Evolutionary conservation across 768 basidiomycete genomes (phyloP).

Genomic region (Hygrophorus russula): DNA sequence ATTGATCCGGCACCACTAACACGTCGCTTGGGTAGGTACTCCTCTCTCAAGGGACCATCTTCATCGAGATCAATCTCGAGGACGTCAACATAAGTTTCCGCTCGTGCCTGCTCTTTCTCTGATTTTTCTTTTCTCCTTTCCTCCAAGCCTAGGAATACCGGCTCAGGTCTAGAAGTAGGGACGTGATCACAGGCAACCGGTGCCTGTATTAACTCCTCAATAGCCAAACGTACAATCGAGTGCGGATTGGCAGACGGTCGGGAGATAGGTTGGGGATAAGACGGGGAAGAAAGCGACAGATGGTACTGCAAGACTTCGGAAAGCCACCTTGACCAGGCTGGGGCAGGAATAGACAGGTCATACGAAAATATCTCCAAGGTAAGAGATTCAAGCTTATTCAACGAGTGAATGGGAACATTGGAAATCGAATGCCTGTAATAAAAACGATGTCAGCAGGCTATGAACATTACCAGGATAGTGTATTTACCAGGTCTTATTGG

Average conservation of each 20-base stretch:
- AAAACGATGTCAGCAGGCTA: conserved; percentile 7
- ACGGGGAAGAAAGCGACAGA: conserved; percentile 43
- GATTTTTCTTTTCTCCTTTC: conserved; percentile 45
- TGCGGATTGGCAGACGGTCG: conserved; percentile 66
- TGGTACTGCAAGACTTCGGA: conserved; percentile 55
- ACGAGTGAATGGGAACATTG: conserved; percentile 53
- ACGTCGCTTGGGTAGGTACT: conserved; percentile 68
- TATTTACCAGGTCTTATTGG: conserved; percentile 77
- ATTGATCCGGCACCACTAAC: conserved; percentile 23
- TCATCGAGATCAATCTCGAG: conserved; percentile 74
- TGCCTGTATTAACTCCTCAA: conserved; percentile 58
- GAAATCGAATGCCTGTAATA: conserved; percentile 72
- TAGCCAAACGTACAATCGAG: conserved; percentile 52
- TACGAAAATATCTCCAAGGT: conserved; percentile 61
- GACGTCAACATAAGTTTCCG: conserved; percentile 27
- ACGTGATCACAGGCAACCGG: conserved; percentile 21
- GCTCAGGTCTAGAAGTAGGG: conserved; percentile 32
- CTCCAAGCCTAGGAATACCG: conserved; percentile 64
- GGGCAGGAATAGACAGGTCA: conserved; percentile 54
- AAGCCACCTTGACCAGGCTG: conserved; percentile 66
- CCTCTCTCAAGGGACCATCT: conserved; percentile 72
- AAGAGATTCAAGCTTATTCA: conserved; percentile 65
- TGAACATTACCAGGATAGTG: neutral
- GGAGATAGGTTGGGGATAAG: conserved; percentile 64
- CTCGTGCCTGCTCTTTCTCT: conserved; percentile 27